Evolutionary conservation across 2,329 filamentous ascomycete genomes (phyloP).

Genomic region (Colletotrichum noveboracense): DNA sequence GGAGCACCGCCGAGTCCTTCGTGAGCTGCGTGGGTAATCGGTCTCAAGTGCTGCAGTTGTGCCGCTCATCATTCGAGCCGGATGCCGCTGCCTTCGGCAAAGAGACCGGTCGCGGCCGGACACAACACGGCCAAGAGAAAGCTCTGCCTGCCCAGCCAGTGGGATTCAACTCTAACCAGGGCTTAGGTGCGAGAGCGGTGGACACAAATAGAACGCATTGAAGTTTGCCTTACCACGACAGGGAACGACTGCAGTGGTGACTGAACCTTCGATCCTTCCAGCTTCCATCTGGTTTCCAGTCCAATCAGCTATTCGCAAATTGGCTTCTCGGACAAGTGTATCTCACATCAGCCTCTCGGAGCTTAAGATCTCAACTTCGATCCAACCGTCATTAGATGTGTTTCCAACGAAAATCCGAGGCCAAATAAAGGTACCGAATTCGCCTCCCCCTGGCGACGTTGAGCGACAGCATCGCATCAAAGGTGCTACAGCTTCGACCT

Average conservation of each 20-base stretch:
- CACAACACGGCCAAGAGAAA: background rate
- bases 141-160: background rate
- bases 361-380: background rate
- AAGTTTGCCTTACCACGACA: background rate
- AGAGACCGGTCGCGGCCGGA: background rate
- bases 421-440: background rate
- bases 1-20: background rate
- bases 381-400: background rate
- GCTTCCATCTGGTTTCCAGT: background rate
- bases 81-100: background rate
- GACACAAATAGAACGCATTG: background rate
- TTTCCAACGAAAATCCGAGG: background rate
- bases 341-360: background rate
- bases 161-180: background rate
- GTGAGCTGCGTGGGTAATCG: background rate
- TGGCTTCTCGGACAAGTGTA: background rate
- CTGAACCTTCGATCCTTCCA: background rate
- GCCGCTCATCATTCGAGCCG: background rate
- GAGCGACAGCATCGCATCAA: background rate
- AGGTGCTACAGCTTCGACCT: background rate
- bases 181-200: background rate
- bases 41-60: background rate
- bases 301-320: background rate
- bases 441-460: background rate
- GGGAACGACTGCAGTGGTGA: background rate